Percentiles rank a stretch among this genome's conserved stretches.
Conservation (phyloP, 176 grass and related monocot species). For the Oryza longistaminata region DNA sequence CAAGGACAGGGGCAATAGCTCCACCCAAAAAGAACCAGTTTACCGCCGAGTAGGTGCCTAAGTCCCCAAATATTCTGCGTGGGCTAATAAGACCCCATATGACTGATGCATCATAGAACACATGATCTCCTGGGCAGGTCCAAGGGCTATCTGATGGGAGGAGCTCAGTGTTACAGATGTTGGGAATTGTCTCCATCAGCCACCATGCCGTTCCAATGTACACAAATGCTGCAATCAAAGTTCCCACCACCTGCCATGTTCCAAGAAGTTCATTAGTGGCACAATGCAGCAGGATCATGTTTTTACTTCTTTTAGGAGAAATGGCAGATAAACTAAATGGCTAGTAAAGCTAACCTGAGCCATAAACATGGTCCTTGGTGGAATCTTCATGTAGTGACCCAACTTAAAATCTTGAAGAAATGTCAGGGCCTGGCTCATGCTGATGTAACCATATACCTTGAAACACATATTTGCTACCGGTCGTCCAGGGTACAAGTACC, state of each 20-base stretch:
- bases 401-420: conserved; percentile 96
- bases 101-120: conserved; percentile 93
- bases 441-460: conserved; percentile 96
- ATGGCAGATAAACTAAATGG: background rate
- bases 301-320: background rate
- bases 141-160: conserved; percentile 76
- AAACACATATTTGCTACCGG: conserved; percentile 98
- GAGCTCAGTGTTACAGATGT: conserved; percentile 78
- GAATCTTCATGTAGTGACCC: conserved; percentile 98
- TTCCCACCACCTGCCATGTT: conserved; percentile 78
- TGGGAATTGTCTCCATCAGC: conserved; percentile 78
- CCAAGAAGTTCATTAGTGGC: conserved; percentile 20
- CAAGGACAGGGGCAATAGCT: conserved; percentile 76
- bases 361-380: conserved; percentile 96
- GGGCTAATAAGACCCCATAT: conserved; percentile 94
- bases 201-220: conserved; percentile 93
- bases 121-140: conserved; percentile 87
- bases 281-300: background rate
- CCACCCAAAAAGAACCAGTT: conserved; percentile 97
- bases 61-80: conserved; percentile 84
- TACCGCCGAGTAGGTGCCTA: conserved; percentile 73
- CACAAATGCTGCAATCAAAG: conserved; percentile 74
- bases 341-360: conserved; percentile 62
- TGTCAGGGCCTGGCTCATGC: conserved; percentile 74
- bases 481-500: conserved; percentile 79